A percentile compares a stretch with the other conserved stretches of the same genome.
phyloP scores from a whole-genome alignment of 768 basidiomycete genomes.

The Leucocoprinus birnbaumii region DNA sequence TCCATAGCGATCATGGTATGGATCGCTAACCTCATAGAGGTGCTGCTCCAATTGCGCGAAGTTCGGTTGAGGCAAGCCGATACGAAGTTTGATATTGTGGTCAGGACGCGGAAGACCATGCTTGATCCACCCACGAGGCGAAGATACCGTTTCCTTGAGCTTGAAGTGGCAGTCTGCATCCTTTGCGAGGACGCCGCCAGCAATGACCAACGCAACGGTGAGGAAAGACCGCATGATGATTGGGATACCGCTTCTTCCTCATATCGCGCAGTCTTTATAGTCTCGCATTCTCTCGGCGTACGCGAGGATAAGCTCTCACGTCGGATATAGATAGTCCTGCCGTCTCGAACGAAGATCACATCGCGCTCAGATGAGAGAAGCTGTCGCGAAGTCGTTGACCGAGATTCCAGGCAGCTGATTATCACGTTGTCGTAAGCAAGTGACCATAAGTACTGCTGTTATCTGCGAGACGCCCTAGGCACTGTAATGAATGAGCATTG shows the following conservation, averaged over 20 bases:
- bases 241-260: not conserved
- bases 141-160: constrained; percentile 29
- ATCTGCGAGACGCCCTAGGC: too few relatives aligned
- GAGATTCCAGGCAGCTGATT: too few relatives aligned
- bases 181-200: constrained; percentile 18
- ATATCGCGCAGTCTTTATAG: not conserved
- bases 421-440: too few relatives aligned
- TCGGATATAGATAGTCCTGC: constrained; percentile 2
- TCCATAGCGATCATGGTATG: constrained; percentile 47
- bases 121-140: constrained; percentile 49
- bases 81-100: constrained; percentile 51
- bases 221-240: constrained; percentile 1
- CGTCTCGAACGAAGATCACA: not conserved
- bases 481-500: too few relatives aligned
- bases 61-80: constrained; percentile 52
- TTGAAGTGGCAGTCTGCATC: constrained; percentile 18
- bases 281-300: not conserved
- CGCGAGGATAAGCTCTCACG: constrained; percentile 3
- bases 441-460: too few relatives aligned
- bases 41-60: constrained; percentile 46
- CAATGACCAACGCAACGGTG: constrained; percentile 3
- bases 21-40: constrained; percentile 56
- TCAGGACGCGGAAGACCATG: constrained; percentile 40
- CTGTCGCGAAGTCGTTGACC: not conserved
- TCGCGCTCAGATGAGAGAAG: not conserved